Base-by-base conservation (phyloP, 2,329 filamentous ascomycete species). In the Fusarium anguioides region DNA sequence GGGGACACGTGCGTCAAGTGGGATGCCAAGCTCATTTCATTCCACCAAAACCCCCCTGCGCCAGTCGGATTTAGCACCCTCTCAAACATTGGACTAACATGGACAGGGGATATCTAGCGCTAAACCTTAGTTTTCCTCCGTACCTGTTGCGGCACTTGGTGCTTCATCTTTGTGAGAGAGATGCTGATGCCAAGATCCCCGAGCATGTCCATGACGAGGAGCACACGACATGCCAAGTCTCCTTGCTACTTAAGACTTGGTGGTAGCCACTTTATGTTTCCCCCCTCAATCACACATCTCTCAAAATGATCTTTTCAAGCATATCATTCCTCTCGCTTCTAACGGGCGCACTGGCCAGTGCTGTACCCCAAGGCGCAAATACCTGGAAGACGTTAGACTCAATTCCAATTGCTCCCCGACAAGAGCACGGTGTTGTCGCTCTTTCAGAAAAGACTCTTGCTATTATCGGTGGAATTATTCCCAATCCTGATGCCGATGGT, bases 391-490 rank as follows among this genome's bases (percentile, higher is more conserved):
- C 51, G 6, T 44, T 76, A 6, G 42, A 72, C 6, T 44, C 69
- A 1, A 74, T 75, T 5, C 66, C 73, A 3, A 48, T 68, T 33
- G 61, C 64, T 9, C 60, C 74, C 6, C 72, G 68, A 21, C 75
- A 76, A 52, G 75, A 76, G 44, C 74, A 76, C 37, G 53, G 67
- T 4, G 70, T 69, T 0, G 70, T 72, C 6, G 69, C 69, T 2
- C 39, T 76, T n/a, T 69, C 68, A 4, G 42, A 64, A 6, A 68
- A 64, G 9, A 65, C 67, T 0, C 23, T 76, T 4, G 73, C 69
- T 6, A 72, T 75, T 1, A 17, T 76, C 1, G 75, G 74, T 18
- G 75, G 75, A 4, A 69, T 76, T 8, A 50, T 75, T 18, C 65
- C 66, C 7, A 68, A 56, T 11, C 45, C 26, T 4, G 59, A 61